phyloP scores from a whole-genome alignment of 2,329 filamentous ascomycete genomes.

The Diaporthe batatas region DNA sequence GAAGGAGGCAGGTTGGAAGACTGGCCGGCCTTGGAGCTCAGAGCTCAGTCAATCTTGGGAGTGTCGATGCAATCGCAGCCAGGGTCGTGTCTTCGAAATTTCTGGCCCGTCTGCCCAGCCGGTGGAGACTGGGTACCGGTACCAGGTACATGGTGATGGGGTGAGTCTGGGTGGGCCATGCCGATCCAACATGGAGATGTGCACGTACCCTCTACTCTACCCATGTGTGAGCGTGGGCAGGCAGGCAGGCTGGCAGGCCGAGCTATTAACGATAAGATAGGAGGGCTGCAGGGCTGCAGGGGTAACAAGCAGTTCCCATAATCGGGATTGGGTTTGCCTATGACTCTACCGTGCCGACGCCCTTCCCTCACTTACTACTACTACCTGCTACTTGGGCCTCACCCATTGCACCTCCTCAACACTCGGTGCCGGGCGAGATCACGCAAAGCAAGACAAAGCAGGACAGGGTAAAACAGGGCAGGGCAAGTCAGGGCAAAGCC shows the following conservation, averaged over 20 bases:
- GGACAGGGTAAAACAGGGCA: not conserved
- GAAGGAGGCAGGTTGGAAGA: not conserved
- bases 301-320: not conserved
- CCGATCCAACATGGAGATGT: too few species aligned
- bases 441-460: constrained; percentile 5
- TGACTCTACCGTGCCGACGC: not conserved
- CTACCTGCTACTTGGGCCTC: too few species aligned
- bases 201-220: not conserved
- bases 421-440: not conserved
- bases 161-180: not conserved
- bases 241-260: not conserved
- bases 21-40: constrained; percentile 1
- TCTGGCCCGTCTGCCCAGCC: constrained; percentile 20
- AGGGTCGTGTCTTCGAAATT: constrained; percentile 35
- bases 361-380: not conserved
- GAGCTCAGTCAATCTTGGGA: not conserved
- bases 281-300: constrained; percentile 2
- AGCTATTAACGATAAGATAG: constrained; percentile 32
- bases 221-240: too few species aligned
- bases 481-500: not conserved
- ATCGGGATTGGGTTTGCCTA: not conserved
- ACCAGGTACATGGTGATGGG: not conserved
- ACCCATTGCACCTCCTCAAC: too few species aligned
- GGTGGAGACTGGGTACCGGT: not conserved
- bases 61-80: too few species aligned